Conservation (phyloP, 164 flowering plant genomes). For the Vitis cinerea region DNA sequence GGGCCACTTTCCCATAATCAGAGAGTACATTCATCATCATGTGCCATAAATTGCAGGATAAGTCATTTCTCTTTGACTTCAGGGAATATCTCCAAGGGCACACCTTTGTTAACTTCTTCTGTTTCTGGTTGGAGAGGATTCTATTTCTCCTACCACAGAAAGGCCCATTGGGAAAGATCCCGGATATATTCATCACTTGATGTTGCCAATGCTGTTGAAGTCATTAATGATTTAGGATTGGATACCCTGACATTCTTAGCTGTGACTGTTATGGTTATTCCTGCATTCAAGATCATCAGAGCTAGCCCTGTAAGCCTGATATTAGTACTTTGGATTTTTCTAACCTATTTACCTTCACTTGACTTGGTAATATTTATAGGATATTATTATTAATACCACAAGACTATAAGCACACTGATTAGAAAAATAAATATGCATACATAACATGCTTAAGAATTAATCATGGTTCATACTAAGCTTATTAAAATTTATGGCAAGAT, state of each 20-base stretch:
- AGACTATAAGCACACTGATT: too few relatives aligned
- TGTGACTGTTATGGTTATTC: conserved; percentile 89
- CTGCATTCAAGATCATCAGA: conserved; percentile 74
- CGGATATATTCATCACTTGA: conserved; percentile 51
- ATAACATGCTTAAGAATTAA: too few relatives aligned
- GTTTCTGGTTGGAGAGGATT: conserved; percentile 27
- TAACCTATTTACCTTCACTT: not conserved
- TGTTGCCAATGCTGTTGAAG: conserved; percentile 81
- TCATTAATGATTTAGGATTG: conserved; percentile 91
- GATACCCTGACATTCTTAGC: conserved; percentile 91
- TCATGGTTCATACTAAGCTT: too few relatives aligned
- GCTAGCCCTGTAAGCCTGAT: conserved; percentile 89
- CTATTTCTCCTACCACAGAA: conserved; percentile 17
- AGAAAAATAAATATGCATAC: too few relatives aligned
- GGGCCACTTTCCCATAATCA: conserved; percentile 17
- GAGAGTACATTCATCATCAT: conserved; percentile 16
- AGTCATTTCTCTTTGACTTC: conserved; percentile 16
- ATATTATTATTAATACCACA: too few relatives aligned
- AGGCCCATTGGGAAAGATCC: conserved; percentile 20
- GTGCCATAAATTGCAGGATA: conserved; percentile 21
- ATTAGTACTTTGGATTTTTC: not conserved
- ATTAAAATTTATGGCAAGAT: too few relatives aligned
- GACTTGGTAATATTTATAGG: not conserved
- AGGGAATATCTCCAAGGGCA: conserved; percentile 15
- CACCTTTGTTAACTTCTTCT: conserved; percentile 24